These are phyloP conservation scores for Pseudocercospora fuligena DNA, from an alignment of 2,329 filamentous ascomycete genomes.

Conservation along the genomic window DNA sequence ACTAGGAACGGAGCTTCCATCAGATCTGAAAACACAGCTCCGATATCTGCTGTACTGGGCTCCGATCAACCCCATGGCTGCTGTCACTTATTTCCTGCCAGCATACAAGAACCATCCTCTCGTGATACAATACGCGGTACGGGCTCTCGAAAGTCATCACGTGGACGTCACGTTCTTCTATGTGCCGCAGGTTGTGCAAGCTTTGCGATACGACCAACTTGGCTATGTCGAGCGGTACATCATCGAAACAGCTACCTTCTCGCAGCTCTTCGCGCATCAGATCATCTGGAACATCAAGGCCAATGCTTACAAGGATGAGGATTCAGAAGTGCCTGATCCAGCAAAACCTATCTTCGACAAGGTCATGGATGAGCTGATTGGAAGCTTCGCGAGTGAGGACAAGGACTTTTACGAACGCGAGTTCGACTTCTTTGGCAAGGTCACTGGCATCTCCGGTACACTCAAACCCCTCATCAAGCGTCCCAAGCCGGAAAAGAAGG, in stretches of 20 bases:
- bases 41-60: constrained; percentile 96
- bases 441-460: constrained; percentile 93
- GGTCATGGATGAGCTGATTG: constrained; percentile 82
- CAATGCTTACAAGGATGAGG: constrained; percentile 97
- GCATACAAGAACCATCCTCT: constrained; percentile 90
- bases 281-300: constrained; percentile 99
- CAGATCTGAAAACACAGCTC: constrained; percentile 80
- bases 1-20: constrained; percentile 74
- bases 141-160: constrained; percentile 88
- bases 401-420: constrained; percentile 89
- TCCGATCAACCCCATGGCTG: constrained; percentile 88
- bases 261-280: constrained; percentile 97
- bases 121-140: constrained; percentile 95
- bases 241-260: constrained; percentile 93
- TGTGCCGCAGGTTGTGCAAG: constrained; percentile 96
- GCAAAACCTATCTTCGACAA: constrained; percentile 93
- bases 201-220: constrained; percentile 86
- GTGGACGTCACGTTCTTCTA: constrained; percentile 99
- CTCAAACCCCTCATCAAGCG: constrained; percentile 90
- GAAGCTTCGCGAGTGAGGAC: constrained; percentile 79
- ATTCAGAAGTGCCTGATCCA: constrained; percentile 84
- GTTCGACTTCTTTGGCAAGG: constrained; percentile 97
- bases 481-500: constrained; percentile 95
- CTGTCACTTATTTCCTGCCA: constrained; percentile 90
- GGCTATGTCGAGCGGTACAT: constrained; percentile 98